Evolutionary conservation across 163 green algal genomes (phyloP).

Genomic region (Chlorella variabilis): DNA sequence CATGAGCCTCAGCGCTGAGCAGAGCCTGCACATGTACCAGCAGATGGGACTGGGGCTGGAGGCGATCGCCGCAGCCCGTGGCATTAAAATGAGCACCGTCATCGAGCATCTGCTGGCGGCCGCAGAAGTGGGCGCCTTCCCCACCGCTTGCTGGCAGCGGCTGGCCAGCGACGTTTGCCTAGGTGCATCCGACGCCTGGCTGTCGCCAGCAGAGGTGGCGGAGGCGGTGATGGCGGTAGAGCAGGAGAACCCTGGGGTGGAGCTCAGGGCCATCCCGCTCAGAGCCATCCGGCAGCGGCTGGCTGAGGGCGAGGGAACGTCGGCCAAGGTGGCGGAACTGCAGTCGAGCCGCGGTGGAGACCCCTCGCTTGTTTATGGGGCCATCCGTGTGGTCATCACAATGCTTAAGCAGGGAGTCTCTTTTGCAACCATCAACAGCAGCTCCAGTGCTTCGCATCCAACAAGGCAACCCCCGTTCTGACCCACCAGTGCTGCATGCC

Average conservation of each 20-base stretch:
- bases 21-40: slow-evolving; percentile 13
- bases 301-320: neutral
- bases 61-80: neutral
- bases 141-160: slow-evolving; percentile 20
- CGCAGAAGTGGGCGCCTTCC: neutral
- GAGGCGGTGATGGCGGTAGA: slow-evolving; percentile 6
- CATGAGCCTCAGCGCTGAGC: neutral
- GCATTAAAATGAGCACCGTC: slow-evolving; percentile 6
- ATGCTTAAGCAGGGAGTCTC: slow-evolving; percentile 56
- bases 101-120: slow-evolving; percentile 3
- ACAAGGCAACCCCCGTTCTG: too few relatives aligned
- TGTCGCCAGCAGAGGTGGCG: slow-evolving; percentile 12
- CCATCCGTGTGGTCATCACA: neutral
- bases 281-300: neutral
- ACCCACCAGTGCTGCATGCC: too few relatives aligned
- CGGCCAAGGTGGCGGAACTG: neutral
- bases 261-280: neutral
- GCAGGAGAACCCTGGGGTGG: neutral
- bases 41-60: slow-evolving; percentile 1
- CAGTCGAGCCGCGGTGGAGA: neutral
- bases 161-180: slow-evolving; percentile 6
- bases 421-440: neutral
- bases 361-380: neutral
- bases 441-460: too few relatives aligned
- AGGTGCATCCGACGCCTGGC: neutral